Percentiles rank a stretch among this genome's conserved stretches.
phyloP scores from a whole-genome alignment of 1,284 basidiomycete genomes.

The Trichosporon sp. region DNA sequence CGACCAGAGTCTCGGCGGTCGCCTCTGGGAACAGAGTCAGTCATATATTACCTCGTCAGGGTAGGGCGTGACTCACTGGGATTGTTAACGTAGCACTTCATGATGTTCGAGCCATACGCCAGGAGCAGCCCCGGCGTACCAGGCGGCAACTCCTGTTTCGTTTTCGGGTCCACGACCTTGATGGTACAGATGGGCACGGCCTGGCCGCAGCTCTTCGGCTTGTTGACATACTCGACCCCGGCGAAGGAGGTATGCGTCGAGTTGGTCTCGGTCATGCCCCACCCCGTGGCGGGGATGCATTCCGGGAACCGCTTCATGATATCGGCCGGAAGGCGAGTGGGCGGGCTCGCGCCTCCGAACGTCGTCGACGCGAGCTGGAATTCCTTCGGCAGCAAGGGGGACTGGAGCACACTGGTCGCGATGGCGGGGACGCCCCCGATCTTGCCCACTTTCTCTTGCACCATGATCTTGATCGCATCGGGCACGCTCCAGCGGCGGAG shows the following conservation, averaged over 20 bases:
- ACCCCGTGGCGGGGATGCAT: constrained; percentile 34
- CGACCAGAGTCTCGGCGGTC: constrained; percentile 27
- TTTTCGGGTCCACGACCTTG: constrained; percentile 44
- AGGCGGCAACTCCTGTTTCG: constrained; percentile 31
- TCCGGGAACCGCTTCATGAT: constrained; percentile 42
- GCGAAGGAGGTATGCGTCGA: constrained; percentile 43
- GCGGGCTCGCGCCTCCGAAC: constrained; percentile 51
- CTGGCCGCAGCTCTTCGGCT: constrained; percentile 35
- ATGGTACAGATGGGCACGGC: constrained; percentile 43
- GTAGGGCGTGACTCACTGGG: constrained; percentile 34
- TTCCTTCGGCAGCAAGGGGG: constrained; percentile 39
- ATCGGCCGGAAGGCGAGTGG: constrained; percentile 40
- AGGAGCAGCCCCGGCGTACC: constrained; percentile 42
- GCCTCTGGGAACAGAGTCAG: constrained; percentile 23
- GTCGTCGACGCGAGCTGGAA: constrained; percentile 42
- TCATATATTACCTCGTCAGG: too few species aligned
- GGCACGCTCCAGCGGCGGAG: constrained; percentile 44
- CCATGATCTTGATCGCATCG: constrained; percentile 43
- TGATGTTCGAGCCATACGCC: constrained; percentile 48
- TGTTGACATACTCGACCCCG: constrained; percentile 45
- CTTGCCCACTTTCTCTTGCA: constrained; percentile 42
- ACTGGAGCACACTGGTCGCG: constrained; percentile 44
- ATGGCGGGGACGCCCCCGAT: constrained; percentile 53
- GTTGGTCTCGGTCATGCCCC: constrained; percentile 53
- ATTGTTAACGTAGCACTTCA: constrained; percentile 52